phyloP scores from a whole-genome alignment of 345 rosid species.

The Passiflora organensis region DNA sequence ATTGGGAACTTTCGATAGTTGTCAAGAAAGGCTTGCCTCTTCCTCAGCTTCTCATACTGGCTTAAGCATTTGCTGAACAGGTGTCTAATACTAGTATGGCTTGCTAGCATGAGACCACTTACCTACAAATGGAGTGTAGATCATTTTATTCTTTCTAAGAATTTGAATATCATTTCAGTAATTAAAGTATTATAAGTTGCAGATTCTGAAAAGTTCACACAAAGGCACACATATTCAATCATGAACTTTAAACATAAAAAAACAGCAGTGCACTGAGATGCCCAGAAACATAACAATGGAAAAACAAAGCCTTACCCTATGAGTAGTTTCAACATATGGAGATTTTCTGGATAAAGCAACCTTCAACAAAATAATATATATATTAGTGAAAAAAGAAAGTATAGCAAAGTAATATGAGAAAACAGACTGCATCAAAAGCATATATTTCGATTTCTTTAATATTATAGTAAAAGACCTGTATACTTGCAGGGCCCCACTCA shows the following conservation, averaged over 20 bases:
- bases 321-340: constrained; percentile 94
- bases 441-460: too few species aligned
- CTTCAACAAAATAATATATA: constrained; percentile 34
- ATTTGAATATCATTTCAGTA: background rate
- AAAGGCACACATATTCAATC: too few species aligned
- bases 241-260: too few species aligned
- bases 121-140: constrained; percentile 47
- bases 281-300: background rate
- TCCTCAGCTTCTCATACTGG: constrained; percentile 87
- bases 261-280: background rate
- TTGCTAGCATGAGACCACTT: constrained; percentile 97
- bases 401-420: background rate
- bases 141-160: background rate
- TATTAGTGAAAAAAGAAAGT: background rate
- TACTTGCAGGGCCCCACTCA: constrained; percentile 99
- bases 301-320: constrained; percentile 58
- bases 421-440: constrained; percentile 11
- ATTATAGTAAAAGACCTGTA: constrained; percentile 49
- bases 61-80: constrained; percentile 92
- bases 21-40: constrained; percentile 96
- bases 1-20: constrained; percentile 95
- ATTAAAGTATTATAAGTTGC: too few species aligned
- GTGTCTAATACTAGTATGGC: constrained; percentile 95
- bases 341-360: constrained; percentile 95
- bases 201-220: too few species aligned